These are phyloP conservation scores for Magnaporthiopsis incrustans DNA, from an alignment of 2,329 filamentous ascomycete genomes.

Conservation along the genomic window DNA sequence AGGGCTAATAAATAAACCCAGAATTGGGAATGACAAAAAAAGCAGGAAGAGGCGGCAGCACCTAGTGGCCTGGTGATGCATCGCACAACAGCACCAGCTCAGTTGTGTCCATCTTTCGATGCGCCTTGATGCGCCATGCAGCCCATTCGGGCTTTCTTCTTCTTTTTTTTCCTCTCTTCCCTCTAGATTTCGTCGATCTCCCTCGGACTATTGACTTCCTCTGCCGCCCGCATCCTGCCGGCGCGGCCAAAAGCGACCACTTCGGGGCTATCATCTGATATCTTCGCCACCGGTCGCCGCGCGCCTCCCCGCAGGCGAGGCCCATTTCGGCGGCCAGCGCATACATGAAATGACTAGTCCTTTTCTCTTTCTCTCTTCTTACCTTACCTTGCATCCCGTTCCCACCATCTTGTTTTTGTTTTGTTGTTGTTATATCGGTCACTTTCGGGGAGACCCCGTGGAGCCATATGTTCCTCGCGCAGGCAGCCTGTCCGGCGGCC, in stretches of 20 bases:
- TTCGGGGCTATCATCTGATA: conserved; percentile 1
- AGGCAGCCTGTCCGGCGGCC: too few species aligned
- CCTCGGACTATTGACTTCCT: background rate
- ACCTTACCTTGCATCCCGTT: background rate
- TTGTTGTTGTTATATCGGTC: too few species aligned
- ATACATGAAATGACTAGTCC: background rate
- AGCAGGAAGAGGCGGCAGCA: too few species aligned
- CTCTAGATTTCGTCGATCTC: background rate
- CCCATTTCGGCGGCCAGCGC: conserved; percentile 1
- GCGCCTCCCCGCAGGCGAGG: background rate
- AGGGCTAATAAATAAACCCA: too few species aligned
- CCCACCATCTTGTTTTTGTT: too few species aligned
- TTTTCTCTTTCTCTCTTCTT: background rate
- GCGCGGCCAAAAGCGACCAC: too few species aligned
- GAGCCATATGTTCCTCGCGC: too few species aligned
- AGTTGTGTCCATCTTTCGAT: background rate
- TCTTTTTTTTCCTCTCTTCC: background rate
- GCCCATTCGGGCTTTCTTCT: background rate
- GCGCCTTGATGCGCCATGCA: background rate
- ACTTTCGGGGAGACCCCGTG: too few species aligned
- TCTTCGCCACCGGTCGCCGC: background rate
- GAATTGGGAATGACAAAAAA: too few species aligned
- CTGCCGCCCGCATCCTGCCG: too few species aligned
- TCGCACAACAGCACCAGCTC: background rate
- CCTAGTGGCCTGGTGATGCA: background rate